A percentile compares a stretch with the other conserved stretches of the same genome.
Conservation (phyloP, 345 rosid genomes). For the Camelina laxa region DNA sequence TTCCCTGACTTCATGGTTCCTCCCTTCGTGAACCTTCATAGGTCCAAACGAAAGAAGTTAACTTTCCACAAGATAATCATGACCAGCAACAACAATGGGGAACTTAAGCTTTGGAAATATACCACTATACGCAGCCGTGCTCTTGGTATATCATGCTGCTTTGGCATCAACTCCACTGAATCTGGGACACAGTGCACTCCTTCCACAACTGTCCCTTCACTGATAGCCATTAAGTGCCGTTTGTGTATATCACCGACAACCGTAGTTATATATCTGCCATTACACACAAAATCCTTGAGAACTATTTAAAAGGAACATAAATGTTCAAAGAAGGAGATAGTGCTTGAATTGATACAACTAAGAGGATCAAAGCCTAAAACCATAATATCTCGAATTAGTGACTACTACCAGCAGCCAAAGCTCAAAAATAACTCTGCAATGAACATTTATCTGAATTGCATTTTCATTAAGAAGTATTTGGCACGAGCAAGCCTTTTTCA, state of each 20-base stretch:
- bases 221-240: constrained; percentile 68
- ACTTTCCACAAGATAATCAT: constrained; percentile 6
- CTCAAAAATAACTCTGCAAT: background rate
- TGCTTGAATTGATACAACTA: constrained; percentile 6
- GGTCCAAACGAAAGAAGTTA: constrained; percentile 9
- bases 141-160: constrained; percentile 69
- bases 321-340: background rate
- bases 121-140: constrained; percentile 91
- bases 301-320: background rate
- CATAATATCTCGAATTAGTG: constrained; percentile 10
- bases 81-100: constrained; percentile 4
- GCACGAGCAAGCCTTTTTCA: constrained; percentile 1
- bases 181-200: constrained; percentile 87
- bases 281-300: constrained; percentile 19
- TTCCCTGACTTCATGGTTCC: constrained; percentile 96
- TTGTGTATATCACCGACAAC: constrained; percentile 71
- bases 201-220: constrained; percentile 75
- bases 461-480: background rate
- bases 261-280: constrained; percentile 77
- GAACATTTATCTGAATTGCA: background rate
- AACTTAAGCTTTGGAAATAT: constrained; percentile 29
- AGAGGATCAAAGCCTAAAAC: constrained; percentile 12
- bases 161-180: constrained; percentile 82
- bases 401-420: constrained; percentile 15
- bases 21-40: constrained; percentile 93